Conservation (phyloP, 179 eudicot genomes). For the Beta macrorhiza region DNA sequence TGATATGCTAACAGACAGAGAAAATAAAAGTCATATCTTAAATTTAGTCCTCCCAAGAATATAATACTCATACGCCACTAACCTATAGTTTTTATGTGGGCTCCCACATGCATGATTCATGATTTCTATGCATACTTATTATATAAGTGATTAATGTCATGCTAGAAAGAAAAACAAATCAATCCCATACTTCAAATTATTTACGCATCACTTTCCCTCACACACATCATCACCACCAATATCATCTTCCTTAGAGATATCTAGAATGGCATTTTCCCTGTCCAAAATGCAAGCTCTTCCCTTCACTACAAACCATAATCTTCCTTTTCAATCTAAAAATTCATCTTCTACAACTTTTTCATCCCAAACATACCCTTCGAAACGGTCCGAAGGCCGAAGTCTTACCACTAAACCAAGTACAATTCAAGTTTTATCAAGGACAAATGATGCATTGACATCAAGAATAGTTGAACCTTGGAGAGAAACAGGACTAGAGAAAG, state of each 20-base stretch:
- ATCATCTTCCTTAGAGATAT: conserved; percentile 1
- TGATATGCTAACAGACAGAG: neutral
- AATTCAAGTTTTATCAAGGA: conserved; percentile 5
- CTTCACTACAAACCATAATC: conserved; percentile 21
- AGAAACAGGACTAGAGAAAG: neutral
- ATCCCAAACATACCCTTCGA: conserved; percentile 14
- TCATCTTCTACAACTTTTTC: neutral
- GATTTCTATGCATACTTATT: neutral
- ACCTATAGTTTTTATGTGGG: neutral
- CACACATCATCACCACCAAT: neutral
- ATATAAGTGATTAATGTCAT: too few species aligned
- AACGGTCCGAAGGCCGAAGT: neutral
- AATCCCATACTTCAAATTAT: neutral
- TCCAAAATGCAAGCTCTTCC: conserved; percentile 20
- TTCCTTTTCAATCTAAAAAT: neutral
- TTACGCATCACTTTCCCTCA: too few species aligned
- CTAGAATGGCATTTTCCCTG: conserved; percentile 27
- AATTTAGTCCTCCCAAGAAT: neutral
- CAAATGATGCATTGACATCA: conserved; percentile 23
- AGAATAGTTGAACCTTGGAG: conserved; percentile 12
- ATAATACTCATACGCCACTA: neutral
- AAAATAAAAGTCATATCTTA: too few species aligned
- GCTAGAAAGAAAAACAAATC: too few species aligned
- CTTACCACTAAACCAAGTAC: neutral
- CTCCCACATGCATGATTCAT: neutral